These are phyloP conservation scores for Termitomyces sp. DNA, from an alignment of 768 basidiomycete species.

Conservation along the genomic window DNA sequence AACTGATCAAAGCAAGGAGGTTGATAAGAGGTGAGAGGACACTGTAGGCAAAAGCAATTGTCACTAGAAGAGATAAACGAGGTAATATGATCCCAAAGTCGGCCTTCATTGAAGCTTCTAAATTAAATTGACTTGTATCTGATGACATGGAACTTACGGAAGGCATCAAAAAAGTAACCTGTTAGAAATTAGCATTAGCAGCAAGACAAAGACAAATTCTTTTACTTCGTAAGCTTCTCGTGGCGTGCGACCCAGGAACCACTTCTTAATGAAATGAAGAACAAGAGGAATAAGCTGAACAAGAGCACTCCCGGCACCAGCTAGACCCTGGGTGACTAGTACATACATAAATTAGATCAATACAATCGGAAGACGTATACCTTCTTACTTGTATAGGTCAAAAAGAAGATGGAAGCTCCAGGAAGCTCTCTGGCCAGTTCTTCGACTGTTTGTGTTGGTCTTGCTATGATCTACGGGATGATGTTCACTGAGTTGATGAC, in stretches of 20 bases:
- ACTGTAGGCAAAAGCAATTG: slow-evolving; percentile 54
- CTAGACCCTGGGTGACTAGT: slow-evolving; percentile 47
- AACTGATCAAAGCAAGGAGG: slow-evolving; percentile 55
- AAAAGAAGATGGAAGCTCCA: slow-evolving; percentile 56
- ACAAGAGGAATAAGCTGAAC: slow-evolving; percentile 51
- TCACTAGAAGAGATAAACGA: slow-evolving; percentile 47
- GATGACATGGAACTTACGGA: background rate
- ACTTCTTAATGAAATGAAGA: slow-evolving; percentile 59
- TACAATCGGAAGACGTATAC: background rate
- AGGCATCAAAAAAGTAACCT: slow-evolving; percentile 1
- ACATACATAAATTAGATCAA: background rate
- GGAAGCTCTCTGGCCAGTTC: slow-evolving; percentile 49
- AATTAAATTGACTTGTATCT: background rate
- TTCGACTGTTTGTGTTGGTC: slow-evolving; percentile 41
- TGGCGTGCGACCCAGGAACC: slow-evolving; percentile 66
- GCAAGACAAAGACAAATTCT: background rate
- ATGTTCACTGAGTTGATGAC: background rate
- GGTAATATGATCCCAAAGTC: slow-evolving; percentile 50
- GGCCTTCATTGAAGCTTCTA: background rate
- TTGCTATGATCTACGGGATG: slow-evolving; percentile 31
- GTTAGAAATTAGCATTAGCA: background rate
- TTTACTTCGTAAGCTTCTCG: slow-evolving; percentile 46
- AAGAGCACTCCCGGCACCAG: slow-evolving; percentile 49
- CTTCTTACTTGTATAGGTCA: slow-evolving; percentile 50
- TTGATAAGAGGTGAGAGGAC: slow-evolving; percentile 67